phyloP scores from a whole-genome alignment of 257 asterid species.

The Plantago major region DNA sequence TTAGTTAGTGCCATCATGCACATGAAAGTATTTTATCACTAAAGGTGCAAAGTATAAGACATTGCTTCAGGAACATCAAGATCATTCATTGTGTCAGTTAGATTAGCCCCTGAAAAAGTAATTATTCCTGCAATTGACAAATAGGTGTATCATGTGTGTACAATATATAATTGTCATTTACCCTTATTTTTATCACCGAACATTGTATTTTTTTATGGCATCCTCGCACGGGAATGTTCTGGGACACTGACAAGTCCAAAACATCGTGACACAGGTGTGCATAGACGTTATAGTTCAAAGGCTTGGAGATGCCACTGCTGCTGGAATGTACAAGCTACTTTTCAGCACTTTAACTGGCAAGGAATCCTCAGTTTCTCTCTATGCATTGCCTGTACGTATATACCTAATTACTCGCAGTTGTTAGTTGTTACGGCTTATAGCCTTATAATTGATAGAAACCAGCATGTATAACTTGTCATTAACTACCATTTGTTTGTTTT shows the following conservation, averaged over 20 bases:
- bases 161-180: no score
- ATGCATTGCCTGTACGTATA: constrained; percentile 70
- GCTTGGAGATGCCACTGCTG: constrained; percentile 97
- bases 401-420: not conserved
- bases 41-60: not conserved
- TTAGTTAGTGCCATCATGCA: not conserved
- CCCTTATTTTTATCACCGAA: no score
- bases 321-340: constrained; percentile 84
- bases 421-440: constrained; percentile 7
- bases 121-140: constrained; percentile 4
- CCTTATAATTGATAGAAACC: not conserved
- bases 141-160: no score
- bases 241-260: not conserved
- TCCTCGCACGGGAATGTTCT: not conserved
- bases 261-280: constrained; percentile 58
- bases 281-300: constrained; percentile 94
- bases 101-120: not conserved
- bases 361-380: constrained; percentile 59
- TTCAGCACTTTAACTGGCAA: constrained; percentile 54
- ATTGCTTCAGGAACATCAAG: not conserved
- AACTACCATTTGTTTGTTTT: not conserved
- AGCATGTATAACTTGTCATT: not conserved
- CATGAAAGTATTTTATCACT: not conserved
- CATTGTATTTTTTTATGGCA: no score
- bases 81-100: not conserved